A percentile compares a stretch with the other conserved stretches of the same genome.
phyloP scores from a whole-genome alignment of 1,284 basidiomycete species.

The Puccinia hordei region DNA sequence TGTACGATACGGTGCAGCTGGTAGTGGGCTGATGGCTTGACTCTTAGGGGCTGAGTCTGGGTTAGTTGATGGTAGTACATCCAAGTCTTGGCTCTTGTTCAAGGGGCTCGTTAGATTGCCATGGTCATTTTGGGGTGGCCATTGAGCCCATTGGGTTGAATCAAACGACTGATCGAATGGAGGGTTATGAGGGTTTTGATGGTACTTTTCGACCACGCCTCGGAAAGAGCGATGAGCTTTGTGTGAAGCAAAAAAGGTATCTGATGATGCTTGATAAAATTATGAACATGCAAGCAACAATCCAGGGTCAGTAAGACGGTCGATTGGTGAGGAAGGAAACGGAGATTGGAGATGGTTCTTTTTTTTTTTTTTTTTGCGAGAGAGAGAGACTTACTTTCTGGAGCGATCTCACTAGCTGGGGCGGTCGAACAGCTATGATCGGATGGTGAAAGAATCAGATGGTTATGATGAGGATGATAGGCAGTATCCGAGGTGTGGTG shows the following conservation, averaged over 20 bases:
- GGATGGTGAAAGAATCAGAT: neutral
- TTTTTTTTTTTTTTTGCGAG: too few species aligned
- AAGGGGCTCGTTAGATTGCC: neutral
- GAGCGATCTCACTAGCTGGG: neutral
- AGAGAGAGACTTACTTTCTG: slow-evolving; percentile 1
- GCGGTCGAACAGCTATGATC: neutral
- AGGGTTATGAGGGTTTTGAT: slow-evolving; percentile 4
- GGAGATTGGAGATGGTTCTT: neutral
- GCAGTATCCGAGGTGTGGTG: neutral
- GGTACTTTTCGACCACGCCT: slow-evolving; percentile 34
- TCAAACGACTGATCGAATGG: slow-evolving; percentile 6
- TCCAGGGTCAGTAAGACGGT: neutral
- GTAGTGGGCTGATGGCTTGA: neutral
- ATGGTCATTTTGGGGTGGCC: neutral
- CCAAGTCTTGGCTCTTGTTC: neutral
- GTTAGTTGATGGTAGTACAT: neutral
- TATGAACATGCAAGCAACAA: neutral
- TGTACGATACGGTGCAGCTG: slow-evolving; percentile 31
- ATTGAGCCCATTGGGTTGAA: slow-evolving; percentile 19
- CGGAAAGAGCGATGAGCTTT: slow-evolving; percentile 46
- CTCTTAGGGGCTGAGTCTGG: neutral
- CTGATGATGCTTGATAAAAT: slow-evolving; percentile 1
- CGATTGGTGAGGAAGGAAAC: neutral
- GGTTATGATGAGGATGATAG: neutral
- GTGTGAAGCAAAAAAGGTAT: slow-evolving; percentile 48